Base-by-base conservation (phyloP, 805 yeast species). In the Myxozyma vanderwaltii region DNA sequence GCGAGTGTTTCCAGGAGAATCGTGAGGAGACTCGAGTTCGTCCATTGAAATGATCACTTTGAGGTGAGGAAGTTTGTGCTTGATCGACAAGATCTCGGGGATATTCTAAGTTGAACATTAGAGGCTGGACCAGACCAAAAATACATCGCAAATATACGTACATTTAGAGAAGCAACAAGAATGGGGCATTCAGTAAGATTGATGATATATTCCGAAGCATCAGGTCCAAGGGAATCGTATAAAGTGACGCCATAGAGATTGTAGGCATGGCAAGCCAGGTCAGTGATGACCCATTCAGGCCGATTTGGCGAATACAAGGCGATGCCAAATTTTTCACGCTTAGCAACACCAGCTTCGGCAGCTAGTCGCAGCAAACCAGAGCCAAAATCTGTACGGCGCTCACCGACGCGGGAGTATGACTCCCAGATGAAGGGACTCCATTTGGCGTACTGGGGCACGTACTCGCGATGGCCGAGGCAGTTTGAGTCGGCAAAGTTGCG, bases 241-340 rank as follows among this genome's bases (percentile, higher is more conserved):
- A 82, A 70, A 4, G 84, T 79, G 17, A 84, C 82, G 58, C 78
- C 76, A 27, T 81, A 71, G 40, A 76, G 79, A 70, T 79, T 79
- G 74, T 82, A 85, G 5, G 83, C 78, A 46, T 78, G 79, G 66
- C 86, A 82, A 0, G 90, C 90, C 64, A 86, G 71, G 72, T 88
- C 94, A 27, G 87, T 72, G 24, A 86, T 70, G 31, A 79, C 77
- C 94, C 94, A 88, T 71, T 87, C 89, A 8, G 80, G 75, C 51
- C 84, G 76, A 70, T 86, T 86, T 13, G 79, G 76, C 17, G 86
- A 79, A 70, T 81, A 81, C 17, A 86, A 65, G 0, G 86, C 76
- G 45, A 85, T 80, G 33, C 83, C 74, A 65, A 85, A 86, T 31
- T 74, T 41, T 70, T 35, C 72, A 67, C 13, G 71, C 76, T 21